Base-by-base conservation (phyloP, 2,329 filamentous ascomycete genomes). In the Beauveria sp. region DNA sequence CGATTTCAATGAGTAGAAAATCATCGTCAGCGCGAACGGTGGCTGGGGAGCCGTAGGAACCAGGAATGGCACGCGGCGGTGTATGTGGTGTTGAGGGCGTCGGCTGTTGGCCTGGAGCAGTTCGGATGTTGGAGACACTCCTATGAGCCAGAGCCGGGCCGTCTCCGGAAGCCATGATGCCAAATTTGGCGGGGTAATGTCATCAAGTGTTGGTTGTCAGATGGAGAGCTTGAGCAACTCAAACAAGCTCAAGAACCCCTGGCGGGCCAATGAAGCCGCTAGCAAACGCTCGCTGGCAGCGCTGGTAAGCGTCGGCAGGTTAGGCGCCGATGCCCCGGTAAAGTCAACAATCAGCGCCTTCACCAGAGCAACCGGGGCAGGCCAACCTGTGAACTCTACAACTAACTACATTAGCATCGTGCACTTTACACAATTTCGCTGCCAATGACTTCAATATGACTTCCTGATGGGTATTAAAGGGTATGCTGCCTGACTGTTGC, bases 1-100 rank as follows among this genome's bases (percentile, higher is more conserved):
- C 93, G 42, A 98, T 73, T 72, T 98, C 92, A 57, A 97, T 79
- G 47, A 99, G 82, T 5, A 96, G 75, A 7, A 88, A 80, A 66
- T 97, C 95, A 69, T 99, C 95, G 68, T 96, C 92, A 68, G 87
- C 77, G 69, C 86, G 79, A 66, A 89, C 73, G 68, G 85, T 74
- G 63, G 85, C 82, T 66, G 85, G 78, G 51, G 83, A 83, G 66
- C 85, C 79, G 70, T 86, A 84, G 38, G 79, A 73, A 54, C 84
- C 76, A 38, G 86, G 71, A 67, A 84, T 74, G 69, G 77, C 72
- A 64, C 83, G 77, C 65, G 81, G 71, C 61, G 85, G 87, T 9
- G 88, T 90, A 66, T 85, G 84, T 54, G 87, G 86, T 55, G 67
- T 62, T 60, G 69, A 70, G 51, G 58, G 49, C 26, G 34, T 46